These are phyloP conservation scores for Calonectria pauciramosa DNA, from an alignment of 2,329 filamentous ascomycete species.

Conservation along the genomic window DNA sequence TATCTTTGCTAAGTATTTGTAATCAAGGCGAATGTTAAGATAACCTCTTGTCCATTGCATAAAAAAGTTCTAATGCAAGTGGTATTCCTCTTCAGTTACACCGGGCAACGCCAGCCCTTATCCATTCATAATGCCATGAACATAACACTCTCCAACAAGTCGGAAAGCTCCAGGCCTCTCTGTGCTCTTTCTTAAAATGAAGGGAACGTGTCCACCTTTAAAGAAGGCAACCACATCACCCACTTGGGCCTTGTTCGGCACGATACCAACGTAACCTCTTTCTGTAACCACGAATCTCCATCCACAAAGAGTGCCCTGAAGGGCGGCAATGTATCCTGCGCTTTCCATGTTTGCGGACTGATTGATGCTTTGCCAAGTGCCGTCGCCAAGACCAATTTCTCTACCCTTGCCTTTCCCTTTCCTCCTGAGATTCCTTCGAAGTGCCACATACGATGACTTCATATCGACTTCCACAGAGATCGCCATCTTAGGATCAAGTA, in stretches of 20 bases:
- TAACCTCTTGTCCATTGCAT: too few relatives aligned
- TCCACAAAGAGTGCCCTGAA: neutral
- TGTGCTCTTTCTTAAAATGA: neutral
- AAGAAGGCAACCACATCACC: neutral
- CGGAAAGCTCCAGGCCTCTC: neutral
- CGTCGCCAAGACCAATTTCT: neutral
- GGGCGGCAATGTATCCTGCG: neutral
- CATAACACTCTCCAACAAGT: neutral
- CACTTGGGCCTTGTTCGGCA: neutral
- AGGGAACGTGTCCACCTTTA: neutral
- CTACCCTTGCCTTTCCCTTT: neutral
- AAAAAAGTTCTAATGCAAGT: neutral
- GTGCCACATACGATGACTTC: neutral
- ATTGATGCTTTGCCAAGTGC: neutral
- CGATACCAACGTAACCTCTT: neutral
- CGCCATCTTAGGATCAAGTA: neutral
- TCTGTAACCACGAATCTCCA: neutral
- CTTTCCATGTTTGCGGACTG: neutral
- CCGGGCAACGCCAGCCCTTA: neutral
- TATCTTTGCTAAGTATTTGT: too few relatives aligned
- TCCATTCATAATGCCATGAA: neutral
- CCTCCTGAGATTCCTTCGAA: neutral
- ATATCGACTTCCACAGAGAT: neutral
- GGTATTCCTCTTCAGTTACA: neutral
- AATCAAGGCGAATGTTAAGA: too few relatives aligned